A percentile compares a stretch with the other conserved stretches of the same genome.
phyloP scores from a whole-genome alignment of 75 land plant genomes.

The Azolla pinnata region DNA sequence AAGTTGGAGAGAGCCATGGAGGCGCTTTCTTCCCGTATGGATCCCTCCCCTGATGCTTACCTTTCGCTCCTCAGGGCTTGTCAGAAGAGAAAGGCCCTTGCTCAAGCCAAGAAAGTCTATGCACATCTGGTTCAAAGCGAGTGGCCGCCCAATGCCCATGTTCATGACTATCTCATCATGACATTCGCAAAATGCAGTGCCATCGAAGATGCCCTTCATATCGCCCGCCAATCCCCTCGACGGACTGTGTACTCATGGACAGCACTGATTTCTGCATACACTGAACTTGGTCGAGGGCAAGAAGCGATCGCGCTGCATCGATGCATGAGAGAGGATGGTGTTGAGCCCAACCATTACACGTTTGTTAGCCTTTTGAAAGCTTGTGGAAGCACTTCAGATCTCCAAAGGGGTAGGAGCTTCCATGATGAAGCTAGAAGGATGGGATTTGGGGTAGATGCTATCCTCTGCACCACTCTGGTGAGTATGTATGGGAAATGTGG shows the following conservation, averaged over 20 bases:
- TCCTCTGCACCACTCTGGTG: constrained; percentile 35
- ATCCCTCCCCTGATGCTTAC: background rate
- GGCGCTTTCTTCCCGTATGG: too few species aligned
- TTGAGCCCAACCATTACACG: constrained; percentile 35
- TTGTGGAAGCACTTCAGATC: constrained; percentile 38
- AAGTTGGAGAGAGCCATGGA: too few species aligned
- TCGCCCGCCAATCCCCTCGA: constrained; percentile 10
- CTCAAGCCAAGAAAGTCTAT: background rate
- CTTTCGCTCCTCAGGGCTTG: background rate
- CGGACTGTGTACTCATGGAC: constrained; percentile 43
- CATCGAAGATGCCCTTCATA: constrained; percentile 12
- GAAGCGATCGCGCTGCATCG: constrained; percentile 29
- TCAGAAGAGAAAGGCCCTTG: background rate
- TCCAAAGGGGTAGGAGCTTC: constrained; percentile 37
- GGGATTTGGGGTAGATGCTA: constrained; percentile 23
- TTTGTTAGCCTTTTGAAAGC: constrained; percentile 30
- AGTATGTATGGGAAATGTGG: constrained; percentile 63
- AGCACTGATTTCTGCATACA: constrained; percentile 32
- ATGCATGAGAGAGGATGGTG: constrained; percentile 30
- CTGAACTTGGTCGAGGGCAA: constrained; percentile 15
- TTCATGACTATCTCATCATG: background rate
- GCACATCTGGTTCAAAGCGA: background rate
- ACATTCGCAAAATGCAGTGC: constrained; percentile 1
- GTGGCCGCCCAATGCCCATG: background rate
- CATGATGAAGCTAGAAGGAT: constrained; percentile 37